Base-by-base conservation (phyloP, 352 stramenopile species). In the Pythium apleroticum region DNA sequence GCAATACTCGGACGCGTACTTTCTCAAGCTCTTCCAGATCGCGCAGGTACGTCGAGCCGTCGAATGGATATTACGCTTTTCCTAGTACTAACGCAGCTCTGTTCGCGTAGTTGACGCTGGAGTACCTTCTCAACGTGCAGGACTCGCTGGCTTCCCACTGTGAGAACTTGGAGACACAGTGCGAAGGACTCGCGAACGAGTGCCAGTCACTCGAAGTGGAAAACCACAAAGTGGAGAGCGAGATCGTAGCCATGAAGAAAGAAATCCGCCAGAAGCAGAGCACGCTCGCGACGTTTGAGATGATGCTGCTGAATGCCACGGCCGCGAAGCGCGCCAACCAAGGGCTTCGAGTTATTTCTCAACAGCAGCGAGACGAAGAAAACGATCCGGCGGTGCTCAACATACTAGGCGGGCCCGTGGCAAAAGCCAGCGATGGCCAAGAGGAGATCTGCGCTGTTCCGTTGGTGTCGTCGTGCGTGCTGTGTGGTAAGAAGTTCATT, bases 11-110 rank as follows among this genome's bases (percentile, higher is more conserved):
- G 86, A 95, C 55, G 74, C 77, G 15, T 93, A 95, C 60, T 95
- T 95, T 56, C 76, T 95, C 31, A 95, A 95, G 57, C 59, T 95
- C 9, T 95, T 95, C 60, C 86, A 95, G 64, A 88, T 95, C 61
- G 77, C 86, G 4, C 84, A 93, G 79, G 84, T 91, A n/a, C n/a
- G n/a, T n/a, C n/a, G n/a, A n/a, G n/a, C n/a, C n/a, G n/a, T n/a
- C n/a, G n/a, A n/a, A n/a, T n/a, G n/a, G n/a, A n/a, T n/a, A n/a
- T n/a, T n/a, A n/a, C n/a, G n/a, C n/a, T n/a, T n/a, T n/a, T n/a
- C n/a, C n/a, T n/a, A n/a, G n/a, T n/a, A n/a, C n/a, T n/a, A n/a
- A n/a, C n/a, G n/a, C n/a, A n/a, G n/a, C n/a, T n/a, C n/a, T n/a
- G n/a, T n/a, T n/a, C 30, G 19, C 6, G 31, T 57, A 94, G 86